Percentiles rank a stretch among this genome's conserved stretches.
Evolutionary conservation across 192 early-diverging fungal species (phyloP).

Genomic region (Linnemannia schmuckeri): DNA sequence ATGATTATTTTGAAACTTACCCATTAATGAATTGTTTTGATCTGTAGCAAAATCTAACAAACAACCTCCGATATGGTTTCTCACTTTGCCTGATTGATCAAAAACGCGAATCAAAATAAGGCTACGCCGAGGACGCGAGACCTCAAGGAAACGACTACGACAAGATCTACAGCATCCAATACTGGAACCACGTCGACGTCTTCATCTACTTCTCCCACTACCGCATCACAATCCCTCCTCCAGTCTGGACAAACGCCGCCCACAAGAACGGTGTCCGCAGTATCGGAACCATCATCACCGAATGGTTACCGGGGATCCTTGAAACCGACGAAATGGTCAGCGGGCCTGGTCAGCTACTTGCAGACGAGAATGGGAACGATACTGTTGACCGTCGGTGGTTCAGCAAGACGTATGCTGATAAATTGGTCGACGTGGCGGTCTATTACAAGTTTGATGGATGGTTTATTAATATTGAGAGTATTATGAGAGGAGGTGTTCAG

Average conservation of each 20-base stretch:
- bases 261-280: constrained; percentile 71
- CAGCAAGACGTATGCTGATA: constrained; percentile 67
- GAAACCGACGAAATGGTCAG: constrained; percentile 69
- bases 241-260: constrained; percentile 71
- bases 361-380: constrained; percentile 2
- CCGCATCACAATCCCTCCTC: constrained; percentile 71
- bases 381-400: constrained; percentile 56
- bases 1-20: neutral
- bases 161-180: constrained; percentile 66
- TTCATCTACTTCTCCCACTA: constrained; percentile 78
- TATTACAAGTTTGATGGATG: constrained; percentile 78
- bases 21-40: neutral
- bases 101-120: constrained; percentile 25
- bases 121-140: constrained; percentile 65
- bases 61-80: neutral
- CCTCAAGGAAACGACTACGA: constrained; percentile 62
- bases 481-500: constrained; percentile 41
- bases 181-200: constrained; percentile 72
- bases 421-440: constrained; percentile 67
- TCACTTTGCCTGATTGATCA: neutral
- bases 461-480: constrained; percentile 76
- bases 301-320: constrained; percentile 62
- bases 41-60: too few species aligned
- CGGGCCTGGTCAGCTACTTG: constrained; percentile 55
- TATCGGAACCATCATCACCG: constrained; percentile 74